Conservation (phyloP, 208 protist species). For the Wallacemonas collosoma region DNA sequence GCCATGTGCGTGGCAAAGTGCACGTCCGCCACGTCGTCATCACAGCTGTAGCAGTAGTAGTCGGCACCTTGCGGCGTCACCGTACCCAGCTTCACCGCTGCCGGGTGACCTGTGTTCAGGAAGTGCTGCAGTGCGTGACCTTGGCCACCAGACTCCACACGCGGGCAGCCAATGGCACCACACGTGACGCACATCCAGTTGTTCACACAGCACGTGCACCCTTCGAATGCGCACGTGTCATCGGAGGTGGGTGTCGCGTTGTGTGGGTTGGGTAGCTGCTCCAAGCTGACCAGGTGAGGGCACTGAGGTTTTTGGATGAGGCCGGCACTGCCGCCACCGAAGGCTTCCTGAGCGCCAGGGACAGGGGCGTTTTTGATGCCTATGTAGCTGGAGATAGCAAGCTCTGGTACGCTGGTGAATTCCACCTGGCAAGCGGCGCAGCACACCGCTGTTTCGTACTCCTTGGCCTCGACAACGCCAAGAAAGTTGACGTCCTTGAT, state of each 20-base stretch:
- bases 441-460: conserved; percentile 71
- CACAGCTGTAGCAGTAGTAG: conserved; percentile 95
- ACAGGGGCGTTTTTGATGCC: conserved; percentile 60
- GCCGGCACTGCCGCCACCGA: conserved; percentile 16
- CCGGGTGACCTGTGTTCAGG: conserved; percentile 80
- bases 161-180: conserved; percentile 94
- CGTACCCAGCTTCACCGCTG: conserved; percentile 97
- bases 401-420: conserved; percentile 48
- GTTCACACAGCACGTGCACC: conserved; percentile 90
- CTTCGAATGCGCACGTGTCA: conserved; percentile 48
- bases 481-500: conserved; percentile 69
- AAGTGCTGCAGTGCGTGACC: conserved; percentile 95
- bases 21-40: conserved; percentile 95
- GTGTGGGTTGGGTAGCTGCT: conserved; percentile 74
- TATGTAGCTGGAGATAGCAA: conserved; percentile 53
- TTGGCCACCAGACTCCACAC: conserved; percentile 93
- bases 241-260: conserved; percentile 39
- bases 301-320: conserved; percentile 57
- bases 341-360: conserved; percentile 54
- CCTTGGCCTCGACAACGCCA: conserved; percentile 57
- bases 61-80: conserved; percentile 88
- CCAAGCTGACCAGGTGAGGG: conserved; percentile 78
- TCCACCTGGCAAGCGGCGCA: conserved; percentile 51
- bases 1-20: conserved; percentile 93
- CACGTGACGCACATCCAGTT: conserved; percentile 97